Base-by-base conservation (phyloP, 1,284 basidiomycete genomes). In the Rhodotorula sp. region DNA sequence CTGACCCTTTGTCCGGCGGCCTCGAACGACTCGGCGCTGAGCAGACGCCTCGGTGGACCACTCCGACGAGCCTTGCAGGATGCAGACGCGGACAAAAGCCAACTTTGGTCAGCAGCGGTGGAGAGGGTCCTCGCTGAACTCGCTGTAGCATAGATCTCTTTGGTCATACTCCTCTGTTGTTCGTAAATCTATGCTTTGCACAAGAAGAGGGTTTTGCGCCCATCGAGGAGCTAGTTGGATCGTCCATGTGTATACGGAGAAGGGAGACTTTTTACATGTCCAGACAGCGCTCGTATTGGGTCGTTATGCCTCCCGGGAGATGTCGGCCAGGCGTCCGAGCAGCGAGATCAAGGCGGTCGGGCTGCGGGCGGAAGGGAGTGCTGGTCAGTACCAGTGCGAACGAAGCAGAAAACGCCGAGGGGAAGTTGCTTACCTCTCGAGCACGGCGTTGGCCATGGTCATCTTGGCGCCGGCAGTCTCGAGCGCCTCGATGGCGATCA, bases 401-500 rank as follows among this genome's bases (percentile, higher is more conserved):
- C 8, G 16, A 8, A 12, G 5, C 6, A 18, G 1, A 10, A 6
- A 5, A 16, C 12, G 14, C 23, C 5, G 3, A 34, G n/a, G 38
- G 6, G 50, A 12, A 21, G 56, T 28, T 4, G n/a, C 70, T 64
- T 50, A 72, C 71, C 65, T 67, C 28, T 74, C 69, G 48, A 76
- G 70, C 5, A 74, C 67, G 6, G 75, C 73, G 47, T 75, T 76
- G 5, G 75, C 75, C 75, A 76, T 76, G 45, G 73, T 74, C 72
- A 73, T 71, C 49, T 70, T 67, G 21, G 72, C 71, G 3, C 58
- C 62, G n/a, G 66, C 63, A 16, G 67, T 71, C 34, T 76, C 73
- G 52, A 66, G 71, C 19, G 73, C 72, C 69, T 76, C 73, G 60
- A 76, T 75, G 47, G 75, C 75, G 26, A 76, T 73, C 75, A 76